These are phyloP conservation scores for Russula dissimulans DNA, from an alignment of 768 basidiomycete genomes.

Conservation along the genomic window DNA sequence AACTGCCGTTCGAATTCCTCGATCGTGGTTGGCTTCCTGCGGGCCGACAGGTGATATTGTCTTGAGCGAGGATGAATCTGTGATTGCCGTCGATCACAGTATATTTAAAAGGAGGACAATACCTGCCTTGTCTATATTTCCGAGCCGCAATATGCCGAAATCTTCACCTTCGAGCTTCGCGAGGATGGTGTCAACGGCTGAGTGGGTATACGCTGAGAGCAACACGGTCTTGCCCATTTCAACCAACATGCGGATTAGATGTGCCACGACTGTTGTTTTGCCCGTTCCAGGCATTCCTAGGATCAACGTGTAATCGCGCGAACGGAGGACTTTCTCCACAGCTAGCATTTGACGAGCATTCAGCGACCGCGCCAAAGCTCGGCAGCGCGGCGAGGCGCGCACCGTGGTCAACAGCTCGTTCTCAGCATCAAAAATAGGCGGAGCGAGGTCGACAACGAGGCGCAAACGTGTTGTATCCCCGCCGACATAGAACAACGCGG, in stretches of 20 bases:
- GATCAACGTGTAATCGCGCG: constrained; percentile 84
- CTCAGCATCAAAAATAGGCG: constrained; percentile 48
- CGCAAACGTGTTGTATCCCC: constrained; percentile 59
- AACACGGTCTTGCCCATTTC: constrained; percentile 78
- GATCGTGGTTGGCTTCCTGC: constrained; percentile 51
- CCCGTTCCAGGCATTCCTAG: constrained; percentile 99
- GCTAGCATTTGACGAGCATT: constrained; percentile 69
- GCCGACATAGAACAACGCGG: constrained; percentile 75
- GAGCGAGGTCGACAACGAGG: constrained; percentile 73
- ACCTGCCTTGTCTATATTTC: constrained; percentile 83
- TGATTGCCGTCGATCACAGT: background rate
- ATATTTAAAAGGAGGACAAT: background rate
- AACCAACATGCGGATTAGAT: constrained; percentile 74
- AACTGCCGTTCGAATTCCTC: constrained; percentile 76
- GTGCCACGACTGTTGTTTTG: constrained; percentile 91
- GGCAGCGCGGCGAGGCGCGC: constrained; percentile 12
- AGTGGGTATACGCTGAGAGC: constrained; percentile 91
- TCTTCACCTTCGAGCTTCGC: constrained; percentile 61
- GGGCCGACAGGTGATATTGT: constrained; percentile 56
- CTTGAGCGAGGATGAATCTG: constrained; percentile 80
- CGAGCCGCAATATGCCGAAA: constrained; percentile 73
- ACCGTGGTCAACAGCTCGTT: constrained; percentile 19
- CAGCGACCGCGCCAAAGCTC: constrained; percentile 27
- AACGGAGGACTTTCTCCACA: constrained; percentile 61
- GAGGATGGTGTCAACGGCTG: constrained; percentile 95